Conservation (phyloP, 75 land plant species). For the Cupressus sempervirens region DNA sequence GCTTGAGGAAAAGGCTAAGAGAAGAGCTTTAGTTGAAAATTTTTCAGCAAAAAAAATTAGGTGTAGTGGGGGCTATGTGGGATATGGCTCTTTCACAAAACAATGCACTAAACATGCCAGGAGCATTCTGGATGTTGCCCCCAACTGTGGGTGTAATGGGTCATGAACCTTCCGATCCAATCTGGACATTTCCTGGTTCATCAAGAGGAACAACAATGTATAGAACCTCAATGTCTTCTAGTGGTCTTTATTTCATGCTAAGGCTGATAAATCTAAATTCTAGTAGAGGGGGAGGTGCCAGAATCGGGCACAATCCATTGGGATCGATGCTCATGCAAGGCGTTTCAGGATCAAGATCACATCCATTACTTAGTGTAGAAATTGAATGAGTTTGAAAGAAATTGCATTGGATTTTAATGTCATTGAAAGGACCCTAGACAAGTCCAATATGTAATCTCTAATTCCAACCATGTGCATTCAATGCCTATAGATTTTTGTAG, state of each 20-base stretch:
- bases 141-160: constrained; percentile 43
- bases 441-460: no score
- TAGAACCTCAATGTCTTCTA: constrained; percentile 46
- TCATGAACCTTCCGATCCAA: constrained; percentile 26
- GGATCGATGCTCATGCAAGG: constrained; percentile 36
- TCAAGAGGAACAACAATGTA: constrained; percentile 34
- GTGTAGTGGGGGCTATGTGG: constrained; percentile 41
- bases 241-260: constrained; percentile 49
- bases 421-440: no score
- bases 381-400: no score
- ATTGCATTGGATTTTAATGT: no score
- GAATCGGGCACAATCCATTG: constrained; percentile 36
- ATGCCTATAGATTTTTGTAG: no score
- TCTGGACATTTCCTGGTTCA: constrained; percentile 67
- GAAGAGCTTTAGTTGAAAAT: neutral
- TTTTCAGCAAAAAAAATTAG: neutral
- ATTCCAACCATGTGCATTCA: no score
- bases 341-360: constrained; percentile 31
- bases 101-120: constrained; percentile 34
- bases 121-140: constrained; percentile 81
- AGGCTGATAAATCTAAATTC: constrained; percentile 22
- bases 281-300: constrained; percentile 24
- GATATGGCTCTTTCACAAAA: constrained; percentile 33
- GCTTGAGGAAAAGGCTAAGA: neutral
- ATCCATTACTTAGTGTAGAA: no score